These are phyloP conservation scores for Lumnitzera littorea DNA, from an alignment of 345 rosid species.

Conservation along the genomic window DNA sequence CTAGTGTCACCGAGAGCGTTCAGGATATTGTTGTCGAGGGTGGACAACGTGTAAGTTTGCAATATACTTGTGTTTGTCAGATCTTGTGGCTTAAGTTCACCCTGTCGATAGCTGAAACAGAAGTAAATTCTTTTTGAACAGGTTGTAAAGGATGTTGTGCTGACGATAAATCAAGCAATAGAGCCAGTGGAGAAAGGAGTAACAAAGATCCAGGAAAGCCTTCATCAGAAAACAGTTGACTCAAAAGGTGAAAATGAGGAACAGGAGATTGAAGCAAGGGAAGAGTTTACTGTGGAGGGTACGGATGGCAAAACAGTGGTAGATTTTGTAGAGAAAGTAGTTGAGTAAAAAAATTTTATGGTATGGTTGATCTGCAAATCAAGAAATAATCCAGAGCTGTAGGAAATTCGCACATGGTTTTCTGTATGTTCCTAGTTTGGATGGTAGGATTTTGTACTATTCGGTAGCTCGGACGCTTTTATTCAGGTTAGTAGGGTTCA, in stretches of 20 bases:
- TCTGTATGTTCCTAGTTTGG: too few relatives aligned
- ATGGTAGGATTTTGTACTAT: too few relatives aligned
- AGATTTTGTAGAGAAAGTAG: neutral
- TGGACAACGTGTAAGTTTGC: slow-evolving; percentile 51
- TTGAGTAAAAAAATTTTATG: neutral
- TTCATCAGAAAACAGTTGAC: slow-evolving; percentile 34
- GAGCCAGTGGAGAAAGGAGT: slow-evolving; percentile 82
- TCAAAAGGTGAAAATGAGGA: slow-evolving; percentile 23
- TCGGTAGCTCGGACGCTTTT: too few relatives aligned
- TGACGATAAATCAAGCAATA: slow-evolving; percentile 85
- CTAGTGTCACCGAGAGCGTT: slow-evolving; percentile 70
- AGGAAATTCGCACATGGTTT: too few relatives aligned
- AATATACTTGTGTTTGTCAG: too few relatives aligned
- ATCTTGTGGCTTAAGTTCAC: too few relatives aligned
- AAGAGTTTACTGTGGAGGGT: slow-evolving; percentile 12
- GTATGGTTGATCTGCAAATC: too few relatives aligned
- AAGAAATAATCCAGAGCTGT: too few relatives aligned
- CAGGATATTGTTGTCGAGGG: slow-evolving; percentile 82
- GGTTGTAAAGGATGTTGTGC: slow-evolving; percentile 73
- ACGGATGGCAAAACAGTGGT: neutral
- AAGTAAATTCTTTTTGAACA: slow-evolving; percentile 7
- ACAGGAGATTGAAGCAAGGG: slow-evolving; percentile 29
- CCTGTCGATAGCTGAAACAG: neutral
- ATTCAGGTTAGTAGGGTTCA: too few relatives aligned
- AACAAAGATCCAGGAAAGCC: slow-evolving; percentile 62